Conservation (phyloP, 306 rosid genomes). For the Glycine latifolia region DNA sequence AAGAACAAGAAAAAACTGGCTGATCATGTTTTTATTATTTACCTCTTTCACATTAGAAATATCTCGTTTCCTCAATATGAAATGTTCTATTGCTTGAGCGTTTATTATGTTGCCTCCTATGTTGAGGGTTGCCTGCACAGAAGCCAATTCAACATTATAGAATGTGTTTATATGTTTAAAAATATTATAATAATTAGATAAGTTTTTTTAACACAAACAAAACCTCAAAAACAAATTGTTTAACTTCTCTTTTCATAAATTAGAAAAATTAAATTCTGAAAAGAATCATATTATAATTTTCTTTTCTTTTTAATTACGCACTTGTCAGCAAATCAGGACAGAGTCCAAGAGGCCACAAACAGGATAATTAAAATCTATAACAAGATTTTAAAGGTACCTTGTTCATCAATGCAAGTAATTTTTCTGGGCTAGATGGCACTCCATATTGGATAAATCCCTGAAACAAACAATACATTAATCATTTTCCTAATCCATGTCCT, state of each 20-base stretch:
- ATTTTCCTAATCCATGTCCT: background rate
- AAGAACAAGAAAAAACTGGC: conserved; percentile 11
- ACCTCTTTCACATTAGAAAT: conserved; percentile 65
- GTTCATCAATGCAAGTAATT: conserved; percentile 69
- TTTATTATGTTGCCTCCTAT: conserved; percentile 83
- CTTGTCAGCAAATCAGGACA: too few relatives aligned
- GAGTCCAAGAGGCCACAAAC: background rate
- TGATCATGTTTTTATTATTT: conserved; percentile 21
- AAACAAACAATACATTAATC: conserved; percentile 14
- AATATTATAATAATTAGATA: background rate
- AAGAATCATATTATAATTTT: too few relatives aligned
- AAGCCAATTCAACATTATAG: conserved; percentile 22
- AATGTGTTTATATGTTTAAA: background rate
- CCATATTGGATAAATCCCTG: conserved; percentile 96
- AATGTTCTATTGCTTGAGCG: conserved; percentile 92
- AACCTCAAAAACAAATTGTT: too few relatives aligned
- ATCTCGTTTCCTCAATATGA: conserved; percentile 69
- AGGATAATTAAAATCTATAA: conserved; percentile 8
- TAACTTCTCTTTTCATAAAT: too few relatives aligned
- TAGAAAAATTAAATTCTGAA: too few relatives aligned
- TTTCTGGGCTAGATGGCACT: conserved; percentile 75
- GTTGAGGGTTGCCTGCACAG: conserved; percentile 77
- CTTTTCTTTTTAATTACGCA: too few relatives aligned
- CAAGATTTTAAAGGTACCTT: conserved; percentile 60
- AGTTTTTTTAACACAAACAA: too few relatives aligned